A percentile compares a stretch with the other conserved stretches of the same genome.
These are phyloP conservation scores for Trypanosoma boissoni DNA, from an alignment of 208 protist species.

Conservation along the genomic window DNA sequence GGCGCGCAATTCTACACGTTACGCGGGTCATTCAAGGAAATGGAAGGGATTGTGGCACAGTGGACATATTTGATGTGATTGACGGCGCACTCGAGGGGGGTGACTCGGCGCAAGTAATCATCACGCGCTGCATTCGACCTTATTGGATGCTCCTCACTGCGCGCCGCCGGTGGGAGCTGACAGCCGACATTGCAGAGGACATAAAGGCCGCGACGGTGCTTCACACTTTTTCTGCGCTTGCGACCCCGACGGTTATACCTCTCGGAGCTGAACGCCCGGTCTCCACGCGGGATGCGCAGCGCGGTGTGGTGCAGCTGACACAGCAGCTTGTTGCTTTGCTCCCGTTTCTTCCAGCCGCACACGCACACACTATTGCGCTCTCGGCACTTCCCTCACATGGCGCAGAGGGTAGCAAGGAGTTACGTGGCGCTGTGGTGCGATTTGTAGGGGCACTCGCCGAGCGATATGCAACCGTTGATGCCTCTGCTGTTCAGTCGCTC, in stretches of 20 bases:
- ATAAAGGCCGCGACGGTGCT: conserved; percentile 63
- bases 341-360: conserved; percentile 33
- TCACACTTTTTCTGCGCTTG: conserved; percentile 61
- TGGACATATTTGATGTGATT: conserved; percentile 54
- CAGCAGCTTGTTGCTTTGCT: conserved; percentile 55
- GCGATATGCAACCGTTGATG: conserved; percentile 34
- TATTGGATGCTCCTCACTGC: conserved; percentile 17
- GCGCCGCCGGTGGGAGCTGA: conserved; percentile 1
- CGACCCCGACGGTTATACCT: conserved; percentile 15
- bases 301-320: conserved; percentile 29
- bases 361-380: conserved; percentile 48
- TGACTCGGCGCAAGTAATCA: conserved; percentile 7
- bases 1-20: conserved; percentile 41
- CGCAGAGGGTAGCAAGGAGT: conserved; percentile 30
- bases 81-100: conserved; percentile 14
- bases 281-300: conserved; percentile 13
- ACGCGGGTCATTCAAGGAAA: too few relatives aligned
- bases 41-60: conserved; percentile 21
- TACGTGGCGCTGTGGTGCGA: conserved; percentile 40
- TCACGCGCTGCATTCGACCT: conserved; percentile 14
- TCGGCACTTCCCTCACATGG: conserved; percentile 40
- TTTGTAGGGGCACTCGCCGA: conserved; percentile 51
- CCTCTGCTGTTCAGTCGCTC: conserved; percentile 6
- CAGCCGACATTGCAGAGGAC: conserved; percentile 37
- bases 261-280: conserved; percentile 8